Base-by-base conservation (phyloP, 1,284 basidiomycete genomes). In the Sporisorium exsertum region DNA sequence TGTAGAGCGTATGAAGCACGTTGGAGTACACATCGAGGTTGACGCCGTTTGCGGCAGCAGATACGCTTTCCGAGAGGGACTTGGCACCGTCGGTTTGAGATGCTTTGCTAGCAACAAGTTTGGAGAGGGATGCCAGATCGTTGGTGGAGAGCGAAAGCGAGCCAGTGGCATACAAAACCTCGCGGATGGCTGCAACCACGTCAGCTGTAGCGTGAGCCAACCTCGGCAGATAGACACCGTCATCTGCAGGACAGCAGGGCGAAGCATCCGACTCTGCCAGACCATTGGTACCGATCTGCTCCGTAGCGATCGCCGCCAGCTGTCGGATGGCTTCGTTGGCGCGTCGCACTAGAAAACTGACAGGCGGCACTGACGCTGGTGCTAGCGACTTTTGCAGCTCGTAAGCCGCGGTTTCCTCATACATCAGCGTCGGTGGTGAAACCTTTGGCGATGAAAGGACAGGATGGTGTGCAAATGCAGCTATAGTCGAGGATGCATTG, bases 161-260 rank as follows among this genome's bases (percentile, higher is more conserved):
- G 46, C 80, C 79, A 12, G 77, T 64, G 10, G 79, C 64, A 56
- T 77, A 80, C 1, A 82, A 64, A 18, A 82, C 58, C 18, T 73
- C 69, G 3, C 79, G 65, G 40, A 81, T 64, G 16, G 74, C 62
- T 2, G 60, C 54, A 0, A 81, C 73, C 20, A 80, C 80, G 29
- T 58, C 51, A 18, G 60, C 49, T 8, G 77, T 73, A 4, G 75
- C 73, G 6, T 57, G 8, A 2, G 62, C 71, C 45, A 81, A 46
- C 35, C 77, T 64, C 1, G 77, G 69, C 20, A 69, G 40, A 45
- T 79, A 66, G 35, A 54, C 46, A 3, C 68, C 64, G 15, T 60
- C 61, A 16, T 47, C 50, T 18, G 37, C 24, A 8, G 53, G 45
- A 10, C 60, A 64, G 55, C 63, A 55, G 15, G 58, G 32, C 24